Evolutionary conservation across 768 basidiomycete genomes (phyloP), one percentile per base, ranked within the genome.

Genomic region (Pleurotus sapidus): DNA sequence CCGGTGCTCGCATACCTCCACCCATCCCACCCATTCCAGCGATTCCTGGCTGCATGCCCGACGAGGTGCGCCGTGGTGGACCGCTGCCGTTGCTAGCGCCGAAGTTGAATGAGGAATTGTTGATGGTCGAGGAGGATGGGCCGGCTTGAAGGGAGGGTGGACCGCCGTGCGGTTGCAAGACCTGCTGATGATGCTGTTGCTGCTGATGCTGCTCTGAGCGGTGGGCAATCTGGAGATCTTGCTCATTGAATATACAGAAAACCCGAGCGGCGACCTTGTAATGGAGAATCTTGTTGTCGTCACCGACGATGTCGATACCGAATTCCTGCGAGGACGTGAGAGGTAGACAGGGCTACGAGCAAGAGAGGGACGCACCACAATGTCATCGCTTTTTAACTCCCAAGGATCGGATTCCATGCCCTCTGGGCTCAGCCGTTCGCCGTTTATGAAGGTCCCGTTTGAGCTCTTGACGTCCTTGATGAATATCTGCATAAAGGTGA

Each of bases 401-500:
- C 85, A 95, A 0, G 95, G 93, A 18, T 95, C 91, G 0, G 90
- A 93, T 74, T 98, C 95, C 58, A 90, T 79, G 37, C 92, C 88
- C 69, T 99, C 96, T 3, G 81, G 80, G 61, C 89, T 93, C 48
- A 98, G 85, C 40, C 97, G 82, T 62, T 98, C 94, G 57, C 93
- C 88, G 64, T 99, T 98, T 70, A 99, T 95, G 69, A 98, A 99
- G 5, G 97, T 99, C 1, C 97, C 97, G 62, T 99, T 99, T 1
- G 93, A 95, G 62, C 91, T 93, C 77, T 96, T 96, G 68, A 98
- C 94, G 71, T 98, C 97, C 73, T 94, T 96, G 79, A 99, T 98
- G 78, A 76, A 96, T 72, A 98, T 95, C 94, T 98, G 46, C 30
- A 3, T 34, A 34, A 34, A 57, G 45, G 39, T 57, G 27, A 5